Percentiles rank a stretch among this genome's conserved stretches.
These are phyloP conservation scores for Brassica balearica DNA, from an alignment of 441 rosid species.

Conservation along the genomic window DNA sequence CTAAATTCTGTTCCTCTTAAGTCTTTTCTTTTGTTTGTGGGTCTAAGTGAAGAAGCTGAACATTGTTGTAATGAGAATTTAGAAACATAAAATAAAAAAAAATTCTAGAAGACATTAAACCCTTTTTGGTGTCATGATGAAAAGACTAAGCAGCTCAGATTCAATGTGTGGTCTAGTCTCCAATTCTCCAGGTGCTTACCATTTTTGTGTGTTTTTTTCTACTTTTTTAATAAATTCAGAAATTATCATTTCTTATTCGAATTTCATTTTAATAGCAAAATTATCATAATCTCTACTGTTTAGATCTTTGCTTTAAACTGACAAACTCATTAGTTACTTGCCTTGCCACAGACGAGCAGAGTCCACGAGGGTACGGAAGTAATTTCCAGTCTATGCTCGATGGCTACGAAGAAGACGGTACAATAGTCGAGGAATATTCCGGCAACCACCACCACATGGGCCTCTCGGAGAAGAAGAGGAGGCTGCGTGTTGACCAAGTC, in stretches of 20 bases:
- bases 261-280: conserved; percentile 6
- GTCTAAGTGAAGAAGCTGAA: conserved; percentile 30
- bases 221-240: conserved; percentile 23
- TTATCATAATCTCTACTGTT: background rate
- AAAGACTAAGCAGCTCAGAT: conserved; percentile 80
- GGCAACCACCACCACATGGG: conserved; percentile 48
- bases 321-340: conserved; percentile 21
- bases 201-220: conserved; percentile 14
- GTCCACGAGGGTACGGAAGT: conserved; percentile 55
- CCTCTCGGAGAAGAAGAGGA: conserved; percentile 71
- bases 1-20: background rate
- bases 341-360: conserved; percentile 48
- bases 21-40: background rate
- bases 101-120: conserved; percentile 17
- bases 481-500: conserved; percentile 81
- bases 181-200: conserved; percentile 59
- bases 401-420: conserved; percentile 72
- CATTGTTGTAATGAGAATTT: background rate
- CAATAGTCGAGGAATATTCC: conserved; percentile 62
- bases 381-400: conserved; percentile 74
- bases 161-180: conserved; percentile 82
- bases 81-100: conserved; percentile 10
- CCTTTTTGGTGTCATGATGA: conserved; percentile 63
- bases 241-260: conserved; percentile 1
- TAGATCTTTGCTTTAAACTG: background rate